Percentiles rank a stretch among this genome's conserved stretches.
Evolutionary conservation across 257 asterid species (phyloP).

Genomic region (Plantago ovata): DNA sequence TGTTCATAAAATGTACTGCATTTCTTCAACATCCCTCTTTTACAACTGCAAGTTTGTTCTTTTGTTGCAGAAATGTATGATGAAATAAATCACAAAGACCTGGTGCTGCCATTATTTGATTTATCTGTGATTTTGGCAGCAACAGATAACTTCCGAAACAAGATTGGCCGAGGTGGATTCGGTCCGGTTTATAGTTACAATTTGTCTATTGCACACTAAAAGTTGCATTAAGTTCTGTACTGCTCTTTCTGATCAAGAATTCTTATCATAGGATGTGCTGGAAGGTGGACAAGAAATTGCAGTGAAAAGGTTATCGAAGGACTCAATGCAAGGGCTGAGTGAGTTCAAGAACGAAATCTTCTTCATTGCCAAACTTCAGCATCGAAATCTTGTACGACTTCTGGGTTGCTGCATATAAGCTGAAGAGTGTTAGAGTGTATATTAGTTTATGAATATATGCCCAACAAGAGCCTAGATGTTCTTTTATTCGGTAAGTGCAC

Average conservation of each 20-base stretch:
- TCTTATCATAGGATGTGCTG: slow-evolving; percentile 1
- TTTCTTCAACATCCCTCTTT: neutral
- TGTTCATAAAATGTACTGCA: neutral
- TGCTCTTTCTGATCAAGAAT: neutral
- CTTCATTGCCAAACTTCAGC: slow-evolving; percentile 5
- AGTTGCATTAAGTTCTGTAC: neutral
- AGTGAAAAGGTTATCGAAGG: slow-evolving; percentile 18
- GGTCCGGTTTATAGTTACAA: slow-evolving; percentile 15
- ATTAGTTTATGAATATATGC: slow-evolving; percentile 4
- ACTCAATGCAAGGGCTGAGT: slow-evolving; percentile 1
- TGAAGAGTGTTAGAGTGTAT: neutral
- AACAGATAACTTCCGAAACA: slow-evolving; percentile 10
- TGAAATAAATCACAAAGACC: slow-evolving; percentile 10
- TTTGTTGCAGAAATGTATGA: neutral
- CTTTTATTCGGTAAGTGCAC: slow-evolving; percentile 1
- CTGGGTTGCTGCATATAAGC: slow-evolving; percentile 7
- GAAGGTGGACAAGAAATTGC: no score
- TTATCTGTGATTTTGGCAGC: slow-evolving; percentile 1
- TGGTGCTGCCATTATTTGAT: slow-evolving; percentile 15
- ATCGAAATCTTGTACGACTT: slow-evolving; percentile 6
- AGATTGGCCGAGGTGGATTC: slow-evolving; percentile 20
- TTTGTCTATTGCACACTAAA: no score
- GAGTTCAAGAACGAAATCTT: slow-evolving; percentile 5
- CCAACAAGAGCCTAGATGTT: slow-evolving; percentile 4
- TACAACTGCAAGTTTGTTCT: neutral